These are phyloP conservation scores for Setomelanomma holmii DNA, from an alignment of 2,329 filamentous ascomycete species.

Conservation along the genomic window DNA sequence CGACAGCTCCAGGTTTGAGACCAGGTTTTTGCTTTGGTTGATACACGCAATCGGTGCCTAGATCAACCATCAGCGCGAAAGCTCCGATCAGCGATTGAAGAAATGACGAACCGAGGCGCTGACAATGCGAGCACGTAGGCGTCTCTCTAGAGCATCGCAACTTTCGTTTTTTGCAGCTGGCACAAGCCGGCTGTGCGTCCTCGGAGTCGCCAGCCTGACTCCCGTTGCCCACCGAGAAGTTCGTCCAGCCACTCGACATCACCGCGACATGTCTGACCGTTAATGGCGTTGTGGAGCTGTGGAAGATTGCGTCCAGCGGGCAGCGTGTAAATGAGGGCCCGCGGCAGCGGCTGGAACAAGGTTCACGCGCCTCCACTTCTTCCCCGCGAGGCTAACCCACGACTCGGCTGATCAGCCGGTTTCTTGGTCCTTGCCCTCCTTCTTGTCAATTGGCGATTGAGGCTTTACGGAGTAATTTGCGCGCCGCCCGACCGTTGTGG, in stretches of 20 bases:
- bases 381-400: constrained; percentile 30
- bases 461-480: background rate
- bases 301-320: constrained; percentile 30
- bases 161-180: constrained; percentile 43
- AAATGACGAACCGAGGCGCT: constrained; percentile 38
- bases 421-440: background rate
- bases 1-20: constrained; percentile 40
- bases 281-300: constrained; percentile 26
- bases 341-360: background rate
- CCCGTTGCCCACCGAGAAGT: constrained; percentile 38
- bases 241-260: constrained; percentile 43
- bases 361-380: constrained; percentile 28
- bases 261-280: constrained; percentile 27
- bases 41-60: constrained; percentile 40
- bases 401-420: constrained; percentile 25
- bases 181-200: constrained; percentile 40
- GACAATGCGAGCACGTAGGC: constrained; percentile 42
- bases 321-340: constrained; percentile 24
- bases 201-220: constrained; percentile 35
- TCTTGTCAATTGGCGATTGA: background rate
- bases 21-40: constrained; percentile 44
- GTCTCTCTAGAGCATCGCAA: constrained; percentile 40
- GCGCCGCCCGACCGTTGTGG: background rate
- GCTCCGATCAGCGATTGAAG: background rate
- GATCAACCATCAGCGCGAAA: constrained; percentile 16